These are phyloP conservation scores for Ambrosia hybrid DNA, from an alignment of 140 eudicot species.

Conservation along the genomic window DNA sequence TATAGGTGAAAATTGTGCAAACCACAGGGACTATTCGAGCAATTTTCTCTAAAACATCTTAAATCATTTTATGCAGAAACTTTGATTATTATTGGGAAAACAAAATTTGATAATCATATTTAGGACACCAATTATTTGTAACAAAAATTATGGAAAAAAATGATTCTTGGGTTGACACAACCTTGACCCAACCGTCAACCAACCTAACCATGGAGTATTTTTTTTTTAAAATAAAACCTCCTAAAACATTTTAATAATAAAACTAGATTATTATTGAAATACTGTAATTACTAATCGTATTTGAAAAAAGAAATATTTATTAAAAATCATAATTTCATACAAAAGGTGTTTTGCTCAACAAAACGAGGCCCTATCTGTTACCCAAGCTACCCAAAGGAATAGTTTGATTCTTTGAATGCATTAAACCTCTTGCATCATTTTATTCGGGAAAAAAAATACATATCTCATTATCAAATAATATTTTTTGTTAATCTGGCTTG, in stretches of 20 bases:
- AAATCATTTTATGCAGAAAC: neutral
- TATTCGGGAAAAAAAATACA: neutral
- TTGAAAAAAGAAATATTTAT: neutral
- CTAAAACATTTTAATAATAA: neutral
- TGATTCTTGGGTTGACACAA: constrained; percentile 7
- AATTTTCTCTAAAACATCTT: neutral
- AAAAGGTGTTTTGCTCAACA: neutral
- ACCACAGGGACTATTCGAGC: no score
- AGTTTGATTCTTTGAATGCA: neutral
- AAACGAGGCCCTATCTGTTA: constrained; percentile 3
- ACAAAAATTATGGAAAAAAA: neutral
- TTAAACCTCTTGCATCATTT: neutral
- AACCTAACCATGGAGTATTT: neutral
- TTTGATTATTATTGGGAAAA: neutral
- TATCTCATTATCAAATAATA: neutral
- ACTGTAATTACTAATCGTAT: neutral
- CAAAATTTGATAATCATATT: neutral
- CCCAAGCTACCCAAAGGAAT: constrained; percentile 4
- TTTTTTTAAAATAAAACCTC: neutral
- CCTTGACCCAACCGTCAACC: constrained; percentile 4
- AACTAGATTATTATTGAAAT: neutral
- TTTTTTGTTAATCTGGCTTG: neutral
- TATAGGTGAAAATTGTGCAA: no score
- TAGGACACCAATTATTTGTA: neutral
- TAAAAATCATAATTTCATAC: neutral